Percentiles rank a stretch among this genome's conserved stretches.
phyloP scores from a whole-genome alignment of 805 yeast species.

The Metschnikowia dekortorum region DNA sequence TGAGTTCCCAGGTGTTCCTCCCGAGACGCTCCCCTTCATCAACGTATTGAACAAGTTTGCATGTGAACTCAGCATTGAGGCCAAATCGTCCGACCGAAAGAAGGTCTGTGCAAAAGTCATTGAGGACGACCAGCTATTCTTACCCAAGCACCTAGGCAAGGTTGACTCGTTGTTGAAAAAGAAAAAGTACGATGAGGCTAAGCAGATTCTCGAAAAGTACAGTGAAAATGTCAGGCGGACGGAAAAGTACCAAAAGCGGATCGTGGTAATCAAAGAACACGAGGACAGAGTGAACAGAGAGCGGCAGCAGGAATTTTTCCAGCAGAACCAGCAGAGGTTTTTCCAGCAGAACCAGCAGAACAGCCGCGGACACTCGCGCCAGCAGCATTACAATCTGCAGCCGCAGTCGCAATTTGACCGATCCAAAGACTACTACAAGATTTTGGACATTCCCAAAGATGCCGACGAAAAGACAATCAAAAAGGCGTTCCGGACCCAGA shows the following conservation, averaged over 20 bases:
- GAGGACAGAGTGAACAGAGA: constrained; percentile 18
- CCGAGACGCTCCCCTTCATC: constrained; percentile 21
- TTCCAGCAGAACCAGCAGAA: constrained; percentile 28
- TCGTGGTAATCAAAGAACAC: constrained; percentile 28
- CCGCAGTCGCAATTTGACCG: constrained; percentile 29
- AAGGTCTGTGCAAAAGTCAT: constrained; percentile 20
- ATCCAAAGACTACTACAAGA: constrained; percentile 72
- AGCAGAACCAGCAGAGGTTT: constrained; percentile 28
- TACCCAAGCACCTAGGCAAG: constrained; percentile 35
- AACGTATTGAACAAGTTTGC: constrained; percentile 33
- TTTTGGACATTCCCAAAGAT: constrained; percentile 59
- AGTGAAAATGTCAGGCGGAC: constrained; percentile 37
- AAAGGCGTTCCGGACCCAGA: constrained; percentile 72
- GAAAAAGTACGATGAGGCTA: constrained; percentile 37
- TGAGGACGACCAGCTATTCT: constrained; percentile 23
- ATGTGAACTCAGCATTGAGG: constrained; percentile 37
- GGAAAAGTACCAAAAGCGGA: constrained; percentile 31
- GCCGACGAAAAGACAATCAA: constrained; percentile 73
- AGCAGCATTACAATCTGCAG: constrained; percentile 44
- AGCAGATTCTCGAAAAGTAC: constrained; percentile 30
- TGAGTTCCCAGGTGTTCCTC: constrained; percentile 11
- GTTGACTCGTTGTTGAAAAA: constrained; percentile 34
- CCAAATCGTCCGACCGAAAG: constrained; percentile 19
- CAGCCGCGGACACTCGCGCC: constrained; percentile 27
- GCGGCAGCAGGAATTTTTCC: constrained; percentile 24